Evolutionary conservation across 2,329 filamentous ascomycete genomes (phyloP).

Genomic region (Fusarium pininemorale): DNA sequence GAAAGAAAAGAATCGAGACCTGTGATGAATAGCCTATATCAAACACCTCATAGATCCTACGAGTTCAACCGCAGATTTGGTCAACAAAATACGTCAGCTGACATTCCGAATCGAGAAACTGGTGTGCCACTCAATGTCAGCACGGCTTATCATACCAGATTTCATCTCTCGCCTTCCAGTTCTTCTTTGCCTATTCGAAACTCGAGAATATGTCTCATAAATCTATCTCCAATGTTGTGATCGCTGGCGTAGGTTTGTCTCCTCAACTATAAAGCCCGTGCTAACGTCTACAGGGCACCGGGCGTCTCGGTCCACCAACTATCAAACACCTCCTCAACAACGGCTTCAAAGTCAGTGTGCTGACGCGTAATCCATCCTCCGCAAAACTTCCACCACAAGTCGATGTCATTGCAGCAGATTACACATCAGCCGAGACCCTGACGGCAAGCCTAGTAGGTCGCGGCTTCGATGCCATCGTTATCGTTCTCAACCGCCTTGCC

Average conservation of each 20-base stretch:
- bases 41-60: not conserved
- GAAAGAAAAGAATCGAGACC: too few species aligned
- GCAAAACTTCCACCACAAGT: not conserved
- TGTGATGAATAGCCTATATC: not conserved
- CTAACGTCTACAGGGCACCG: not conserved
- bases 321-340: not conserved
- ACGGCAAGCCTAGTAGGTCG: not conserved
- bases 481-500: not conserved
- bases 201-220: not conserved
- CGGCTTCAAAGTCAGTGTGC: not conserved
- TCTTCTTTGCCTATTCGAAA: rapidly evolving
- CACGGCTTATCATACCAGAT: rapidly evolving
- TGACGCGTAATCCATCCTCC: not conserved
- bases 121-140: not conserved
- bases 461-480: conserved; percentile 6
- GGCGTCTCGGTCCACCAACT: not conserved
- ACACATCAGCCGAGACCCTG: not conserved
- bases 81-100: not conserved
- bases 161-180: rapidly evolving
- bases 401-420: not conserved
- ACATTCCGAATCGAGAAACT: rapidly evolving
- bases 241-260: not conserved
- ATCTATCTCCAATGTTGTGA: not conserved
- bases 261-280: rapidly evolving
- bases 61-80: rapidly evolving